Evolutionary conservation across 768 basidiomycete genomes (phyloP).

Genomic region (Leccinum rimulosum): DNA sequence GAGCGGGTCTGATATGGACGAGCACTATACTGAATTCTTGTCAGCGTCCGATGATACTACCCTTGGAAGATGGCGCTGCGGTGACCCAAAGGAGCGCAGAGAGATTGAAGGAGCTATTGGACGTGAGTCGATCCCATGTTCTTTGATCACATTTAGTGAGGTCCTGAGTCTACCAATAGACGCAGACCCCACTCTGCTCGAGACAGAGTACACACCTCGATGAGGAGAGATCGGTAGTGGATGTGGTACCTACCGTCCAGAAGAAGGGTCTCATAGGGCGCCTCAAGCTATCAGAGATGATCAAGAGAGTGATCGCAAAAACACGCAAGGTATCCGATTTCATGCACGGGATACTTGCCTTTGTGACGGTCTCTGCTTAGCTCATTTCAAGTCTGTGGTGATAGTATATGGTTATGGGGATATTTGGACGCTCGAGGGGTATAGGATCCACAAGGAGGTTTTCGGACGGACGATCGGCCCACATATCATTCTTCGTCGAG

Average conservation of each 20-base stretch:
- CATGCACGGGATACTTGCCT: constrained; percentile 16
- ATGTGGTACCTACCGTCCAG: constrained; percentile 7
- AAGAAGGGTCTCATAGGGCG: constrained; percentile 7
- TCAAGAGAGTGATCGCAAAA: constrained; percentile 21
- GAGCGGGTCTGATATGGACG: not conserved
- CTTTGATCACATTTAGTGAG: not conserved
- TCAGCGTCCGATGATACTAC: constrained; percentile 13
- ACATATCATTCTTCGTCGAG: constrained; percentile 13
- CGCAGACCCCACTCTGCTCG: constrained; percentile 1
- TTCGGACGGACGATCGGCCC: constrained; percentile 13
- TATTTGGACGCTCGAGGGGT: constrained; percentile 4
- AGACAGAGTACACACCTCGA: constrained; percentile 9
- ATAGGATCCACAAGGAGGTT: not conserved
- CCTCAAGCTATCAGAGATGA: constrained; percentile 16
- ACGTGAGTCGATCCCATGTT: constrained; percentile 11
- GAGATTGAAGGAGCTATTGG: constrained; percentile 14
- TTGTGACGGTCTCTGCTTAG: constrained; percentile 21
- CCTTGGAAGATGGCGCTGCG: not conserved
- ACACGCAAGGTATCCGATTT: constrained; percentile 23
- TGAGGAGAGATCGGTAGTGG: not conserved
- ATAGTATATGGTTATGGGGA: constrained; percentile 1
- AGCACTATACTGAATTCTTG: constrained; percentile 5
- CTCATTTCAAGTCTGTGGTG: constrained; percentile 23
- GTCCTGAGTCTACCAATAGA: constrained; percentile 14
- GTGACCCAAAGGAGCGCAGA: constrained; percentile 8